phyloP scores from a whole-genome alignment of 805 yeast species.

The Cyberlindnera xylosilytica region DNA sequence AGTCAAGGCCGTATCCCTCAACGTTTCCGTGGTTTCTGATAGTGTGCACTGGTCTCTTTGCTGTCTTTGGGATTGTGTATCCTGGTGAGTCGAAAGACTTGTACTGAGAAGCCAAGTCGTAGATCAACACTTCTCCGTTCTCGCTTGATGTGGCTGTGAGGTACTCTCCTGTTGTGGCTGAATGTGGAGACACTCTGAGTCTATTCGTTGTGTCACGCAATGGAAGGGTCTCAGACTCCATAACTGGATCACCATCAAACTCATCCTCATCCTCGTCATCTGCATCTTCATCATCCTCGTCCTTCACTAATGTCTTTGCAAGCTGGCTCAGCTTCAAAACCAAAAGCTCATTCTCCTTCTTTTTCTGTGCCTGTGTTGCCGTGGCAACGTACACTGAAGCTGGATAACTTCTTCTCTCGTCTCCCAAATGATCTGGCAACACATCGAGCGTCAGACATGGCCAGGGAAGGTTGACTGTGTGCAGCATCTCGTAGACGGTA shows the following conservation, averaged over 20 bases:
- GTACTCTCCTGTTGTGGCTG: constrained; percentile 70
- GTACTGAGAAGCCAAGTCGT: constrained; percentile 75
- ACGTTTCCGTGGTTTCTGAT: constrained; percentile 83
- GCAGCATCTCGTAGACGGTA: constrained; percentile 93
- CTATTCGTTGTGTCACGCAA: constrained; percentile 85
- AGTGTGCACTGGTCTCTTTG: constrained; percentile 80
- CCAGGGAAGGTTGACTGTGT: constrained; percentile 92
- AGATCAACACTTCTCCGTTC: constrained; percentile 83
- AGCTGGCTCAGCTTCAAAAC: constrained; percentile 80
- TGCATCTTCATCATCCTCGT: constrained; percentile 72
- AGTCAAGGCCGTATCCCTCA: constrained; percentile 97
- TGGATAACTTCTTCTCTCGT: constrained; percentile 86
- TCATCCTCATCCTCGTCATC: constrained; percentile 73
- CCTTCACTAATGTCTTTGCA: constrained; percentile 82
- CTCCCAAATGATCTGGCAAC: constrained; percentile 81
- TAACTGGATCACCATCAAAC: constrained; percentile 73
- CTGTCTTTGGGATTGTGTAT: constrained; percentile 67
- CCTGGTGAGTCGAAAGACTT: constrained; percentile 91
- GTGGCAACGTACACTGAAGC: constrained; percentile 82
- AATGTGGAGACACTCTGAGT: constrained; percentile 77
- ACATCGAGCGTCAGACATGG: constrained; percentile 92
- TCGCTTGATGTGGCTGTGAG: constrained; percentile 87
- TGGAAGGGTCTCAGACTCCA: constrained; percentile 81
- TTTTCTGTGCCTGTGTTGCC: constrained; percentile 88
- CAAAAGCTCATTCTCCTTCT: constrained; percentile 85